phyloP scores from a whole-genome alignment of 345 rosid genomes.

The Gossypium thurberi region DNA sequence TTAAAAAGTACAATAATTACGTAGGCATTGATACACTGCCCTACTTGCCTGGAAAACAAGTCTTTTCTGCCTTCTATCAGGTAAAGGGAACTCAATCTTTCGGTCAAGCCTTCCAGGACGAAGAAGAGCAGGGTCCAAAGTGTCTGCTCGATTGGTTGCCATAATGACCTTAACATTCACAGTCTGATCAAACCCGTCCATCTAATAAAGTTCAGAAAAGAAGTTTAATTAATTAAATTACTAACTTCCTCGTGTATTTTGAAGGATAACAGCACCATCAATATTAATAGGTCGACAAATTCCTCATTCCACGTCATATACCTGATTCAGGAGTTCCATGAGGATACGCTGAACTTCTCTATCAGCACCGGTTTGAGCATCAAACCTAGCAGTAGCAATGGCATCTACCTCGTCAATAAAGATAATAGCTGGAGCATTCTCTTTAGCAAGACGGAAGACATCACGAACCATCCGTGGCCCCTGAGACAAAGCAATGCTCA shows the following conservation, averaged over 20 bases:
- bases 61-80: conserved; percentile 98
- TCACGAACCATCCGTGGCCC: conserved; percentile 99
- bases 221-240: neutral
- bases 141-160: conserved; percentile 97
- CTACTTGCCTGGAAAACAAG: conserved; percentile 84
- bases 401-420: conserved; percentile 98
- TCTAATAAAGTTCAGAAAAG: conserved; percentile 22
- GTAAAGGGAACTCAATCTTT: conserved; percentile 90
- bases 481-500: conserved; percentile 29
- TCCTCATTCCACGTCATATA: neutral
- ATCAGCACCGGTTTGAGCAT: conserved; percentile 99
- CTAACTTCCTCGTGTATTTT: neutral
- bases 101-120: conserved; percentile 98
- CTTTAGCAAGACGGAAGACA: conserved; percentile 97
- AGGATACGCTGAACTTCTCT: conserved; percentile 96
- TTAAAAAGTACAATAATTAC: neutral
- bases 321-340: conserved; percentile 98
- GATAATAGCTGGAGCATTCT: conserved; percentile 97
- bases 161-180: conserved; percentile 96
- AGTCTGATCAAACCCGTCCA: conserved; percentile 97
- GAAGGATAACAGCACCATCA: neutral
- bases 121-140: conserved; percentile 94
- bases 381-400: conserved; percentile 97
- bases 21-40: neutral
- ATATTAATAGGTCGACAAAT: neutral